These are phyloP conservation scores for Auriscalpium vulgare DNA, from an alignment of 768 basidiomycete genomes.

Conservation along the genomic window DNA sequence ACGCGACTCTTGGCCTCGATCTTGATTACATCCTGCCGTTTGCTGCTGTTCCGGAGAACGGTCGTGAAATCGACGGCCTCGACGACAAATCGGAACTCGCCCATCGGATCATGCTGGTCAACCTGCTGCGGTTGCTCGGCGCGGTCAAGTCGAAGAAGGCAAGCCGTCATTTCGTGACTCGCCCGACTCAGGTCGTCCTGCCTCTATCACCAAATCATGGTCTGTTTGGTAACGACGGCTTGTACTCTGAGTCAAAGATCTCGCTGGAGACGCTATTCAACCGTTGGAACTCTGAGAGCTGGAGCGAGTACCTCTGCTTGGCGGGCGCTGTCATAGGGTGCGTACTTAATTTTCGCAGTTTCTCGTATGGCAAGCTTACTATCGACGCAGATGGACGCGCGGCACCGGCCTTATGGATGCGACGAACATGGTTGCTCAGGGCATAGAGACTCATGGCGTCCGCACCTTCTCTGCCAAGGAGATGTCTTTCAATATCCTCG, in stretches of 20 bases:
- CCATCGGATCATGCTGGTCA: constrained; percentile 97
- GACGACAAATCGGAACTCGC: constrained; percentile 98
- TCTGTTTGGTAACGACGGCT: constrained; percentile 93
- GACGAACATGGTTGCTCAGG: constrained; percentile 90
- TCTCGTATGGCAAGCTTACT: constrained; percentile 6
- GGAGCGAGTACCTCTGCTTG: constrained; percentile 98
- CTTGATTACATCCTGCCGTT: constrained; percentile 98
- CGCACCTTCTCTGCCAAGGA: constrained; percentile 99
- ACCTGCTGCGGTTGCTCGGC: constrained; percentile 90
- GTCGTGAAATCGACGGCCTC: constrained; percentile 93
- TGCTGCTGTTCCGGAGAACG: constrained; percentile 97
- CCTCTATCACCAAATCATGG: constrained; percentile 98
- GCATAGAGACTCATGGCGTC: constrained; percentile 87
- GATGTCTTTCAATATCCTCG: constrained; percentile 99
- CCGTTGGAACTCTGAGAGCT: constrained; percentile 95
- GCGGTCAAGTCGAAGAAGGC: constrained; percentile 99
- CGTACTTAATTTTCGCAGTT: constrained; percentile 20
- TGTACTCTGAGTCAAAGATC: constrained; percentile 98
- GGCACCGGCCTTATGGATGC: constrained; percentile 97
- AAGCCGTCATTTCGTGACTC: constrained; percentile 90
- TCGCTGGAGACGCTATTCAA: constrained; percentile 97
- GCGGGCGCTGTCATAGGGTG: constrained; percentile 98
- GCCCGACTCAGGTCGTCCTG: constrained; percentile 96
- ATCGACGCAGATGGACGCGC: constrained; percentile 75
- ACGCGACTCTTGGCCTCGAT: constrained; percentile 89